These are phyloP conservation scores for Veloboletus limbatus DNA, from an alignment of 1,284 basidiomycete species.

Conservation along the genomic window DNA sequence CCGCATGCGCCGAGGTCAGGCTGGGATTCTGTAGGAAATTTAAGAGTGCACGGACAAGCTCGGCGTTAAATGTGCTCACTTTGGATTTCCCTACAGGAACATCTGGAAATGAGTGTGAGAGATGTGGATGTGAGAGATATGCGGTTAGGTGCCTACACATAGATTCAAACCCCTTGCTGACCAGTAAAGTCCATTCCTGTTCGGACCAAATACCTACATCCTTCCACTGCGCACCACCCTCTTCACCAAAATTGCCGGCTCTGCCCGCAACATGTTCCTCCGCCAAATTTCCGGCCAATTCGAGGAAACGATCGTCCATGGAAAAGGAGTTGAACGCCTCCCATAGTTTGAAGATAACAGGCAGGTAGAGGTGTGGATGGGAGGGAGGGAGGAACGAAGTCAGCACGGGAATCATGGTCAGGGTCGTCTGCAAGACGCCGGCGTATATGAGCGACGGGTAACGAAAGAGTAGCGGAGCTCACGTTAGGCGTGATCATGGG, in stretches of 20 bases:
- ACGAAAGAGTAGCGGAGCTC: slow-evolving; percentile 7
- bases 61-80: slow-evolving; percentile 37
- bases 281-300: slow-evolving; percentile 73
- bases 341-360: slow-evolving; percentile 79
- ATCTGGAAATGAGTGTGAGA: slow-evolving; percentile 53
- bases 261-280: slow-evolving; percentile 75
- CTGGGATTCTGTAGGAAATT: slow-evolving; percentile 49
- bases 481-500: slow-evolving; percentile 37
- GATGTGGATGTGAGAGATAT: slow-evolving; percentile 33
- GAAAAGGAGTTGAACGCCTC: slow-evolving; percentile 80
- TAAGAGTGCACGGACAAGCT: neutral
- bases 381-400: slow-evolving; percentile 76
- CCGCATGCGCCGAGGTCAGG: slow-evolving; percentile 66
- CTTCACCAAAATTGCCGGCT: slow-evolving; percentile 48
- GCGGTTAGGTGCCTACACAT: slow-evolving; percentile 61
- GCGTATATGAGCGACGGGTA: neutral
- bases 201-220: slow-evolving; percentile 89
- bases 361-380: slow-evolving; percentile 67
- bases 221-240: slow-evolving; percentile 61
- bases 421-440: slow-evolving; percentile 44
- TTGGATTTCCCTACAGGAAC: slow-evolving; percentile 69
- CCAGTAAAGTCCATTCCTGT: slow-evolving; percentile 81
- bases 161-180: slow-evolving; percentile 84
- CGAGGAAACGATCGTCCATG: slow-evolving; percentile 83
- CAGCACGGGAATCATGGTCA: slow-evolving; percentile 69